Evolutionary conservation across 805 yeast genomes (phyloP), one percentile per base, ranked within the genome.

Genomic region (Starmerella floricola): DNA sequence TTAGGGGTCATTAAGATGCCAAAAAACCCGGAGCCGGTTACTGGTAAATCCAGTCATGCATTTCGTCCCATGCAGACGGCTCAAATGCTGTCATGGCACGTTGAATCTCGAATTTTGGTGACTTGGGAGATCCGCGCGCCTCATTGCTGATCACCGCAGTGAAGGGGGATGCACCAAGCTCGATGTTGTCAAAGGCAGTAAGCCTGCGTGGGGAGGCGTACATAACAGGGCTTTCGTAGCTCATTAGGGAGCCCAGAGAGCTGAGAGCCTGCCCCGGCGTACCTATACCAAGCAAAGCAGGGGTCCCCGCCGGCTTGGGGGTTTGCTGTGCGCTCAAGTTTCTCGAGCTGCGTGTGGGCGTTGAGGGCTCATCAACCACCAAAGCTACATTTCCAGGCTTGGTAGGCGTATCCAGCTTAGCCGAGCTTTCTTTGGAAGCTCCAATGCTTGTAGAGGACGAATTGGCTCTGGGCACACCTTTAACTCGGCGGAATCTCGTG

Each of bases 401-500:
- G 10, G 26, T 23, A 10, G 26, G 26, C 10, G 26, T 8, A 23
- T 10, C 26, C 6, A 23, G 26, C 10, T 6, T 23, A 10, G 10
- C 26, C 26, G 26, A 23, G 30, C 21, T 1, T 23, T 23, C 17
- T 12, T 15, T 8, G 34, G 34, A 8, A 34, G 19, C 15, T 34
- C 12, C 8, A 29, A 29, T 34, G 32, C 41, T 10, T 6, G 27
- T 2, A 38, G 21, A 3, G 26, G 38, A 2, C 4, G 2, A 6
- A 30, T 12, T 3, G 4, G 27, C 27, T 33, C 15, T 16, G 4
- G 27, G 24, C 11, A 33, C 27, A 28, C 36, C 36, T 17, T 37
- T 36, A n/a, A 60, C 58, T 11, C 54, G 45, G 12, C 64, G 50
- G 57, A 62, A 62, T 18, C 61, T 48, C 5, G 63, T 60, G 18